Conservation (phyloP, 164 flowering plant genomes). For the Stephania yunnanensis region DNA sequence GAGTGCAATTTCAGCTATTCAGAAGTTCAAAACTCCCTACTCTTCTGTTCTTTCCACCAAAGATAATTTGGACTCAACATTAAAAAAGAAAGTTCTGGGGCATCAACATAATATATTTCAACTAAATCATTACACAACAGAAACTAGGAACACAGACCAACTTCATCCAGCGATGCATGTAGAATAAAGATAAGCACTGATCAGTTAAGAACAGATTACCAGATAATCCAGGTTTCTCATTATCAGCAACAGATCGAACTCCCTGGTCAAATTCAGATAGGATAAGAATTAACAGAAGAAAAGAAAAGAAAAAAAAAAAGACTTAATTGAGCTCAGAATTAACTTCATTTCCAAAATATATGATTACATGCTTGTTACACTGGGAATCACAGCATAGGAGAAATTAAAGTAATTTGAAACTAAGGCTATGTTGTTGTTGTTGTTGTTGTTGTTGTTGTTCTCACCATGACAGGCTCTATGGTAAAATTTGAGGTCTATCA, state of each 20-base stretch:
- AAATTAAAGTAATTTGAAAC: background rate
- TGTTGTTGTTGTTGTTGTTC: background rate
- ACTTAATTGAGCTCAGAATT: background rate
- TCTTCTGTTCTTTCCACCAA: background rate
- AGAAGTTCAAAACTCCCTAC: background rate
- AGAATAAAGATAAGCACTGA: background rate
- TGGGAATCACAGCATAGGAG: background rate
- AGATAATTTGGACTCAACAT: background rate
- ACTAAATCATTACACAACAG: background rate
- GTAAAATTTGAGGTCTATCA: too few species aligned
- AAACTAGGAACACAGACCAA: background rate
- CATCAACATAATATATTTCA: background rate
- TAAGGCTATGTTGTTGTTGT: too few species aligned
- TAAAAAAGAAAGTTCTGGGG: too few species aligned
- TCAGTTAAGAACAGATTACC: conserved; percentile 35
- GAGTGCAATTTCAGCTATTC: background rate
- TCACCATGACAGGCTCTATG: background rate
- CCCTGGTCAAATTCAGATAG: conserved; percentile 32
- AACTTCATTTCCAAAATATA: background rate
- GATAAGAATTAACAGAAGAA: background rate
- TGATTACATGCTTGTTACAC: background rate
- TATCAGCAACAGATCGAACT: conserved; percentile 53
- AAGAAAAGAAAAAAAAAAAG: background rate
- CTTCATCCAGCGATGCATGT: background rate
- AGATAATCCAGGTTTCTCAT: conserved; percentile 51